phyloP scores from a whole-genome alignment of 805 yeast genomes.

The Candida alai region DNA sequence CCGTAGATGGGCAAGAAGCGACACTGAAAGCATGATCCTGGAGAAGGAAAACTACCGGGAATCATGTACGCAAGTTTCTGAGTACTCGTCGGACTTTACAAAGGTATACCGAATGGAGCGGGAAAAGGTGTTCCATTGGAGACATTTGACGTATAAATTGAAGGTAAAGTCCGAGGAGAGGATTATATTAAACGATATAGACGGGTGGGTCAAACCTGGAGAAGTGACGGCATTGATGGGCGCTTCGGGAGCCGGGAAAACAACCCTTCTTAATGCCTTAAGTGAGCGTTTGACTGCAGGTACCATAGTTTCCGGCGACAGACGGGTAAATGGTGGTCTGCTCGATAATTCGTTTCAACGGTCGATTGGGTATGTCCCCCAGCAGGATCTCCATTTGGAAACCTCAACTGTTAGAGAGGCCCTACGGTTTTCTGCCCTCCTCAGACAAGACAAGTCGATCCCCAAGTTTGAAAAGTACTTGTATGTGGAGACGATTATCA shows the following conservation, averaged over 20 bases:
- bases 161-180: conserved; percentile 50
- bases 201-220: conserved; percentile 78
- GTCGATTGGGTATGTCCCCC: conserved; percentile 32
- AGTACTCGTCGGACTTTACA: background rate
- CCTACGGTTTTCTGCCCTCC: conserved; percentile 62
- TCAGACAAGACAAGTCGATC: conserved; percentile 57
- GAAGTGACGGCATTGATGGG: conserved; percentile 82
- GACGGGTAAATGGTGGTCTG: conserved; percentile 62
- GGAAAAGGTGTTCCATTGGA: conserved; percentile 68
- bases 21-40: conserved; percentile 2
- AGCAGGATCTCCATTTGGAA: conserved; percentile 31
- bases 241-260: conserved; percentile 85
- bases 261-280: conserved; percentile 68
- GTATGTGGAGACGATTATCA: conserved; percentile 67
- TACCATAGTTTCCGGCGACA: conserved; percentile 60
- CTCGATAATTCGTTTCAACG: conserved; percentile 49
- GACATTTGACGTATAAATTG: conserved; percentile 67
- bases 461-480: conserved; percentile 51
- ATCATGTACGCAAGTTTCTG: background rate
- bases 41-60: background rate
- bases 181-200: conserved; percentile 36
- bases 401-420: conserved; percentile 49
- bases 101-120: background rate
- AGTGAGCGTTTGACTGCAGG: conserved; percentile 71
- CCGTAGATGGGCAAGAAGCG: conserved; percentile 25